A percentile compares a stretch with the other conserved stretches of the same genome.
These are phyloP conservation scores for Chytridiales sp. DNA, from an alignment of 371 early-diverging fungal genomes.

Conservation along the genomic window DNA sequence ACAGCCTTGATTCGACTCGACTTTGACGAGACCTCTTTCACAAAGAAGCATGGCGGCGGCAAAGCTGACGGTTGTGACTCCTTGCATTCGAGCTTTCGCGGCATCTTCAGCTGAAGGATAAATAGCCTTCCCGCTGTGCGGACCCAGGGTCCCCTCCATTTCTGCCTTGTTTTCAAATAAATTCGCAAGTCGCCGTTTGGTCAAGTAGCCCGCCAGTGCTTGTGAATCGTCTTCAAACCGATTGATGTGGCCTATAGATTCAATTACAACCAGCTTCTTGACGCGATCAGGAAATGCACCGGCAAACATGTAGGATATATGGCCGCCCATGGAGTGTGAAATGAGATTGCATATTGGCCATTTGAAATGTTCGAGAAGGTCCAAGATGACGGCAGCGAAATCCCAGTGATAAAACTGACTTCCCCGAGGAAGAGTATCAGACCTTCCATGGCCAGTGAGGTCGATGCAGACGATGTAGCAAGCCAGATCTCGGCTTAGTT, in stretches of 20 bases:
- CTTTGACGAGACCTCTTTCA: conserved; percentile 31
- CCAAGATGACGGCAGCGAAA: conserved; percentile 20
- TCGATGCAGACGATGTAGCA: conserved; percentile 25
- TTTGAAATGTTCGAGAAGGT: conserved; percentile 26
- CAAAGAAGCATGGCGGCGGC: conserved; percentile 36
- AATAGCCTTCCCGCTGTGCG: neutral
- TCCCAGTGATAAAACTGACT: conserved; percentile 40
- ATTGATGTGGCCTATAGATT: conserved; percentile 35
- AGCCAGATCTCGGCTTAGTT: conserved; percentile 12
- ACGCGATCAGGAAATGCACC: conserved; percentile 34
- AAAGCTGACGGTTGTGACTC: conserved; percentile 35
- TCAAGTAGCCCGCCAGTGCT: conserved; percentile 33
- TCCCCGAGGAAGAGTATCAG: conserved; percentile 15
- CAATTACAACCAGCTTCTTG: conserved; percentile 30
- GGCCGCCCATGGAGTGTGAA: conserved; percentile 42
- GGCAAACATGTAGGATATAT: conserved; percentile 33
- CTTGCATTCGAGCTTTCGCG: conserved; percentile 30
- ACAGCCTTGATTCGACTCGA: neutral
- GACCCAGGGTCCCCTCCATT: neutral
- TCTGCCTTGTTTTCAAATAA: neutral
- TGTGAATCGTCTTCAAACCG: conserved; percentile 29
- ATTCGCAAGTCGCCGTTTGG: conserved; percentile 27
- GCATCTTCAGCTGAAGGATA: conserved; percentile 38
- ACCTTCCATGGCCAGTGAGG: conserved; percentile 36
- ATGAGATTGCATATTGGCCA: conserved; percentile 30